Base-by-base conservation (phyloP, 768 basidiomycete genomes). In the Austroboletus festivus region DNA sequence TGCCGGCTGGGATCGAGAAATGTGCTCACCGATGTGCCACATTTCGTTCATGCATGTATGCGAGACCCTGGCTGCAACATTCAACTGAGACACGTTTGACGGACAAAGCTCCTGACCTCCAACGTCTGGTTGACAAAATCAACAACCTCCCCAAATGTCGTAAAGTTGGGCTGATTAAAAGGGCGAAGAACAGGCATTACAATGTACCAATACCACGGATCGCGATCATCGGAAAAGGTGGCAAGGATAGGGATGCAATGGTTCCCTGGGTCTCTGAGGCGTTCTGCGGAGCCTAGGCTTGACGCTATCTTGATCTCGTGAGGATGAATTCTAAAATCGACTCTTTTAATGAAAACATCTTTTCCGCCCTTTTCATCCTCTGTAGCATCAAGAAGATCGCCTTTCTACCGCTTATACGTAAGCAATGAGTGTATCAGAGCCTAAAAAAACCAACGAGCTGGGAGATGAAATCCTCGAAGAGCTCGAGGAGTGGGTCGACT, bases 21-120 rank as follows among this genome's bases (percentile, higher is more conserved):
- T 18, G 0, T 6, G 38, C 61, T 3, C 50, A 70, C 72, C 71
- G 52, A 47, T 73, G 71, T 6, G 65, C 65, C n/a, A 73, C 58
- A 30, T 59, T 55, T 38, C 63, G 60, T 10, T 60, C 19, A 41
- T 74, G 72, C 38, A 73, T 64, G 39, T 68, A 74, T 13, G 53
- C 54, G 1, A 73, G 46, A 2, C 69, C 69, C 70, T 72, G 16
- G 3, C 11, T 0, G 1, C 3, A 3, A n/a, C 0, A 16, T 11
- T 56, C 2, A 56, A n/a, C n/a, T 12, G 3, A 2, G 4, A n/a
- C 2, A 20, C 18, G 15, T 11, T 0, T 1, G 8, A 4, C 3
- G n/a, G n/a, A 19, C 12, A 6, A n/a, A 26, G 0, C 26, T 12
- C 28, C 35, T 26, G 3, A 51, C 68, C 33, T 68, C 64, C 1